phyloP scores from a whole-genome alignment of 257 asterid species.

The Nemophila menziesii region DNA sequence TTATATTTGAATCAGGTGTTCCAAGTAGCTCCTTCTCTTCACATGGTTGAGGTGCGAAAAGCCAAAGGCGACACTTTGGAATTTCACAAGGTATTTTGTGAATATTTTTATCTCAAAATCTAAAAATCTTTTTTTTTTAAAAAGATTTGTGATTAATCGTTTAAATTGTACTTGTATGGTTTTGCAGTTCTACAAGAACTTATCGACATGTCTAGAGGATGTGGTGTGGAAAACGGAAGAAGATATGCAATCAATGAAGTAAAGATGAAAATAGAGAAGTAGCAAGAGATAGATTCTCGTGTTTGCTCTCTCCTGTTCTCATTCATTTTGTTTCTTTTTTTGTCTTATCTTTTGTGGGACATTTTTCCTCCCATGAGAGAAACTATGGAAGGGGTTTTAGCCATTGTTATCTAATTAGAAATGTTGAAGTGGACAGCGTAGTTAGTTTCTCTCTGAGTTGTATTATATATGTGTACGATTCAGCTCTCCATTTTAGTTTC shows the following conservation, averaged over 20 bases:
- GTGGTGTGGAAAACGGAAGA: conserved; percentile 93
- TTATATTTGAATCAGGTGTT: conserved; percentile 32
- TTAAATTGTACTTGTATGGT: not conserved
- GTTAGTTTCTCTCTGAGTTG: conserved; percentile 8
- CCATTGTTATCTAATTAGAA: conserved; percentile 7
- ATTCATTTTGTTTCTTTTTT: conserved; percentile 18
- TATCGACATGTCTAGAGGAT: conserved; percentile 61
- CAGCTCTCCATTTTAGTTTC: not conserved
- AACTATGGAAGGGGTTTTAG: conserved; percentile 3
- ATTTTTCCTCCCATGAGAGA: conserved; percentile 32
- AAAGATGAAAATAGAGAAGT: conserved; percentile 9
- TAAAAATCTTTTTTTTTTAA: not conserved
- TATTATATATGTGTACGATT: not conserved
- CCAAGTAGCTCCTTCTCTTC: conserved; percentile 52
- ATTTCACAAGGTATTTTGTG: conserved; percentile 52
- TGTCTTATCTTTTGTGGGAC: conserved; percentile 26
- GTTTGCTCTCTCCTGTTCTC: conserved; percentile 6
- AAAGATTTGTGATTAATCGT: not conserved
- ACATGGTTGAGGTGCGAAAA: conserved; percentile 49
- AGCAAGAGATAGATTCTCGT: conserved; percentile 7
- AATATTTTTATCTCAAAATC: conserved; percentile 1
- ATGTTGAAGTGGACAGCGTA: conserved; percentile 6
- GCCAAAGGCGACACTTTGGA: conserved; percentile 57
- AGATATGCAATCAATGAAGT: conserved; percentile 56
- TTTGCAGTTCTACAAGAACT: conserved; percentile 78